A percentile compares a stretch with the other conserved stretches of the same genome.
These are phyloP conservation scores for Ramularia endophylla DNA, from an alignment of 2,329 filamentous ascomycete genomes.

Conservation along the genomic window DNA sequence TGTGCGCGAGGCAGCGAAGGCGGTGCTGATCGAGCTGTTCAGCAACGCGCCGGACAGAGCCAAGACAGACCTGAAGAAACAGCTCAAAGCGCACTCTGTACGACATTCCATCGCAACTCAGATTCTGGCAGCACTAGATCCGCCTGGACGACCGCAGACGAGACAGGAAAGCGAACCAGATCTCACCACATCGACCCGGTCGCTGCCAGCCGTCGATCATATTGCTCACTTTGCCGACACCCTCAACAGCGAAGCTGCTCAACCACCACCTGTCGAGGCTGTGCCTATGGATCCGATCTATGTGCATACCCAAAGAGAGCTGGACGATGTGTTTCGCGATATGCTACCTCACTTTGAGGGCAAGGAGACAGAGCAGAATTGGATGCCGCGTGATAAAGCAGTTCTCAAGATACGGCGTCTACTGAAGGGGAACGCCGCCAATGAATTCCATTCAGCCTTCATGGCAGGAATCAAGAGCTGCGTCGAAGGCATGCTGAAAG, in stretches of 20 bases:
- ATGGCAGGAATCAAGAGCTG: slow-evolving; percentile 64
- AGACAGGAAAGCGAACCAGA: slow-evolving; percentile 25
- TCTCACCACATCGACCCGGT: slow-evolving; percentile 39
- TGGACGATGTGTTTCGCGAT: slow-evolving; percentile 79
- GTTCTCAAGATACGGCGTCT: slow-evolving; percentile 70
- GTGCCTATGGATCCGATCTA: slow-evolving; percentile 74
- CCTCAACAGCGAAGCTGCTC: slow-evolving; percentile 42
- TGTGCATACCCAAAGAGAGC: slow-evolving; percentile 74
- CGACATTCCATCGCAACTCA: slow-evolving; percentile 77
- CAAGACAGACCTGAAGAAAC: slow-evolving; percentile 82
- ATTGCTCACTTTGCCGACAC: slow-evolving; percentile 40
- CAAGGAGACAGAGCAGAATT: slow-evolving; percentile 84
- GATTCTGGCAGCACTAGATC: slow-evolving; percentile 55
- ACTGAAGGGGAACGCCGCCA: slow-evolving; percentile 74
- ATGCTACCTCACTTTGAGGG: slow-evolving; percentile 83
- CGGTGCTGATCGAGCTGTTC: slow-evolving; percentile 80
- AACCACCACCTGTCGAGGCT: slow-evolving; percentile 57
- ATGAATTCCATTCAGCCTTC: slow-evolving; percentile 68
- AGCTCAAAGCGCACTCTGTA: slow-evolving; percentile 77
- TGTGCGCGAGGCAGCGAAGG: slow-evolving; percentile 79
- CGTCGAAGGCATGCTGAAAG: slow-evolving; percentile 84
- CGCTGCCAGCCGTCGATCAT: slow-evolving; percentile 35
- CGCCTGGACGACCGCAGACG: slow-evolving; percentile 20
- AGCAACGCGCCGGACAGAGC: slow-evolving; percentile 72
- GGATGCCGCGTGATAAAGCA: slow-evolving; percentile 78